A percentile compares a stretch with the other conserved stretches of the same genome.
Conservation (phyloP, 148 eudicot genomes). For the Chenopodium berlandieri region DNA sequence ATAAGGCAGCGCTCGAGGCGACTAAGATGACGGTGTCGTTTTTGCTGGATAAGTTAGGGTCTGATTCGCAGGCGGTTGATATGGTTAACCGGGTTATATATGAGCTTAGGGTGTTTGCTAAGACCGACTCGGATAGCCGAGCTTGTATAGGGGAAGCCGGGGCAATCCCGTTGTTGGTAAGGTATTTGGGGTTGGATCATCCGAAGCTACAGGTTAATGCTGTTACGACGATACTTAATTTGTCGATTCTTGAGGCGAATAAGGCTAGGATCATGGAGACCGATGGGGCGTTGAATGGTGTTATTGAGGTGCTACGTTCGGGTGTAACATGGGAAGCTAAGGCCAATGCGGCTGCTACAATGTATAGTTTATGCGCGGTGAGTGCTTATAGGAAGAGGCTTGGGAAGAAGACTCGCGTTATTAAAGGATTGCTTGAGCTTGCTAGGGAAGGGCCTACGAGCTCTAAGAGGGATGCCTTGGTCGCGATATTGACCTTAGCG, state of each 20-base stretch:
- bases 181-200: conserved; percentile 44
- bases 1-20: conserved; percentile 77
- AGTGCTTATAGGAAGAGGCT: conserved; percentile 52
- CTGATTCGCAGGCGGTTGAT: conserved; percentile 30
- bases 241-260: conserved; percentile 75
- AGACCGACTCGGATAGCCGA: conserved; percentile 74
- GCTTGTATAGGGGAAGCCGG: conserved; percentile 76
- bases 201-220: conserved; percentile 73
- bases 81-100: conserved; percentile 50
- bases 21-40: conserved; percentile 82
- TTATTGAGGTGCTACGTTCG: conserved; percentile 62
- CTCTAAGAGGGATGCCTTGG: conserved; percentile 68
- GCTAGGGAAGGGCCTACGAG: conserved; percentile 57
- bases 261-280: conserved; percentile 74
- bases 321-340: conserved; percentile 95
- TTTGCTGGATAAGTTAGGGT: conserved; percentile 45
- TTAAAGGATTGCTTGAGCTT: conserved; percentile 67
- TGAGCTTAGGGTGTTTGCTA: conserved; percentile 81
- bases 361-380: conserved; percentile 67
- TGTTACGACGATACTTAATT: conserved; percentile 71
- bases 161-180: conserved; percentile 53
- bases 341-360: conserved; percentile 86
- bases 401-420: conserved; percentile 66
- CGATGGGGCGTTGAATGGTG: conserved; percentile 65
- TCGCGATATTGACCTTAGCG: conserved; percentile 70